Conservation (phyloP, 1,139 yeast species). For the Kodamaea arcana region DNA sequence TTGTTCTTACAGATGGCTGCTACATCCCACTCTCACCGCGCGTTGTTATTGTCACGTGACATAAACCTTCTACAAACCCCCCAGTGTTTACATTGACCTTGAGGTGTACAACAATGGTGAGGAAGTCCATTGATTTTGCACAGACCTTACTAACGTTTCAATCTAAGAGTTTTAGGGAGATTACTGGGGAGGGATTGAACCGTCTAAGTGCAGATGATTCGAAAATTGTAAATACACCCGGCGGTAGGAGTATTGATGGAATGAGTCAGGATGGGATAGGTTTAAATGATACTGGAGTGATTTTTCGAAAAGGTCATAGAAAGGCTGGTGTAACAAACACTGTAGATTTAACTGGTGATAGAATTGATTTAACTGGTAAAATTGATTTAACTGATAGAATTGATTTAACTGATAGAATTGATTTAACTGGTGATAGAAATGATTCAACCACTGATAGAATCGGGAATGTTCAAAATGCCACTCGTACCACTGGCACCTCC, state of each 20-base stretch:
- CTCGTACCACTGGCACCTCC: too few species aligned
- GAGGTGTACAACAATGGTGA: slow-evolving; percentile 13
- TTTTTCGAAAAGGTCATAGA: too few species aligned
- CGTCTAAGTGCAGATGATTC: too few species aligned
- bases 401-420: not conserved
- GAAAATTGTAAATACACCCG: too few species aligned
- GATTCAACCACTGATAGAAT: not conserved
- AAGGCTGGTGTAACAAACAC: too few species aligned
- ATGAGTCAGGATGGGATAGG: too few species aligned
- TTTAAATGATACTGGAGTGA: too few species aligned
- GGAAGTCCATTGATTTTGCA: slow-evolving; percentile 20
- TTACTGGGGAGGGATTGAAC: not conserved
- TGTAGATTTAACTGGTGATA: not conserved
- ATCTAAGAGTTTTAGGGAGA: not conserved
- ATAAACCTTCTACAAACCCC: too few species aligned
- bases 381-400: not conserved
- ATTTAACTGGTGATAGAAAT: not conserved
- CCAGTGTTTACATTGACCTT: too few species aligned
- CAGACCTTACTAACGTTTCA: slow-evolving; percentile 18
- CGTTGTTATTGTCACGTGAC: not conserved
- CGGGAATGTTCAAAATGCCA: not conserved
- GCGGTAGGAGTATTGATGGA: too few species aligned
- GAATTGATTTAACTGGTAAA: not conserved
- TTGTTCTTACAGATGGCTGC: too few species aligned
- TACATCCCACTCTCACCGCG: too few species aligned